These are phyloP conservation scores for Avena insularis DNA, from an alignment of 176 grass and related monocot genomes.

Conservation along the genomic window DNA sequence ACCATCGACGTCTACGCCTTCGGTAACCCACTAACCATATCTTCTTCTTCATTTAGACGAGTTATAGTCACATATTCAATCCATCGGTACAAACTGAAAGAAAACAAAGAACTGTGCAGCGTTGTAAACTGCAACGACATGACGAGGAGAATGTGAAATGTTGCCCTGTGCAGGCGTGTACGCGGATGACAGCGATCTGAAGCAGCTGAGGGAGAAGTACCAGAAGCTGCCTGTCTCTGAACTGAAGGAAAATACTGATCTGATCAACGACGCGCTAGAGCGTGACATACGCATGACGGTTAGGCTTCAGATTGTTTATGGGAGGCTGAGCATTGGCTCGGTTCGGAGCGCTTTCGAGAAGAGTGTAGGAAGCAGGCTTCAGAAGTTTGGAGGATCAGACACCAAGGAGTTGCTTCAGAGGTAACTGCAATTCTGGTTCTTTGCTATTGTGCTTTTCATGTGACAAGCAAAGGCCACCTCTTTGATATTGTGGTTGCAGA, in stretches of 20 bases:
- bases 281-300: slow-evolving; percentile 75
- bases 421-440: slow-evolving; percentile 49
- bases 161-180: slow-evolving; percentile 68
- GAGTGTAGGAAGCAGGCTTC: slow-evolving; percentile 74
- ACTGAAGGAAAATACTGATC: slow-evolving; percentile 57
- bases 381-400: slow-evolving; percentile 71
- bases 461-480: not conserved
- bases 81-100: not conserved
- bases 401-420: slow-evolving; percentile 83
- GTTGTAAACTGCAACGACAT: not conserved
- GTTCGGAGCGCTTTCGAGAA: slow-evolving; percentile 82
- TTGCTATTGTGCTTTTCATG: not conserved
- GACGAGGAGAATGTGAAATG: slow-evolving; percentile 24
- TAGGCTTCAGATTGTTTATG: slow-evolving; percentile 88
- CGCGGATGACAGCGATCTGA: slow-evolving; percentile 69
- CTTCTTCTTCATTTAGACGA: not conserved
- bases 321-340: slow-evolving; percentile 66
- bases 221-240: slow-evolving; percentile 52
- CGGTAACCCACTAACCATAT: slow-evolving; percentile 52
- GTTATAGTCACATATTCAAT: not conserved
- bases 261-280: slow-evolving; percentile 67
- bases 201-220: slow-evolving; percentile 67
- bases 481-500: not conserved
- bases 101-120: not conserved
- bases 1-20: slow-evolving; percentile 84